These are phyloP conservation scores for Nakataea oryzae DNA, from an alignment of 2,329 filamentous ascomycete species.

Conservation along the genomic window DNA sequence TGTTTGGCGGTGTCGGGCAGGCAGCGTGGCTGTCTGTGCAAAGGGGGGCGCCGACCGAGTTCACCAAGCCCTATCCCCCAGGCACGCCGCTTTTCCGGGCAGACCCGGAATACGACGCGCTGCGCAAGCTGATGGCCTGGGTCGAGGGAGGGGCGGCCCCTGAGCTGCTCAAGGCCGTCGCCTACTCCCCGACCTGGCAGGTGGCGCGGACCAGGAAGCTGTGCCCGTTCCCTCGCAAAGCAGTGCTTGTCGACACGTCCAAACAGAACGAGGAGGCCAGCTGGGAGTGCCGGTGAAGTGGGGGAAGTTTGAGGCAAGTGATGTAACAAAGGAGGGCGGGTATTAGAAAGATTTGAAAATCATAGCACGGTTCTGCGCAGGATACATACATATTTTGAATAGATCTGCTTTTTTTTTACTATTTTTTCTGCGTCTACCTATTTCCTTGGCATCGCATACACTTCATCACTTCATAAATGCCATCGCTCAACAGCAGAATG, in stretches of 20 bases:
- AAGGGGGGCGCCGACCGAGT: slow-evolving; percentile 11
- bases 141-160: slow-evolving; percentile 20
- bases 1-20: slow-evolving; percentile 19
- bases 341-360: not conserved
- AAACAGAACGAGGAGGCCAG: not conserved
- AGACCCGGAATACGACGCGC: slow-evolving; percentile 22
- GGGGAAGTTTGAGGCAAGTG: not conserved
- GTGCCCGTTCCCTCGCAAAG: slow-evolving; percentile 22
- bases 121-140: slow-evolving; percentile 25
- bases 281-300: not conserved
- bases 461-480: no score
- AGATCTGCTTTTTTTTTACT: not conserved
- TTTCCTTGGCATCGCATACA: not conserved
- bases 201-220: slow-evolving; percentile 12
- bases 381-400: not conserved
- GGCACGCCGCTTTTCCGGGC: slow-evolving; percentile 21
- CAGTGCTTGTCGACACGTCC: slow-evolving; percentile 9
- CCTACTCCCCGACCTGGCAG: not conserved
- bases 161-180: slow-evolving; percentile 7
- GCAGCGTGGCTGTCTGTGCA: slow-evolving; percentile 4
- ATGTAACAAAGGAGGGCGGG: not conserved
- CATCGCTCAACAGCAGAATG: no score
- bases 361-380: not conserved
- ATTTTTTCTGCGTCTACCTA: not conserved
- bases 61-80: slow-evolving; percentile 7